Conservation (phyloP, 768 basidiomycete species). For the Paxillus involutus region DNA sequence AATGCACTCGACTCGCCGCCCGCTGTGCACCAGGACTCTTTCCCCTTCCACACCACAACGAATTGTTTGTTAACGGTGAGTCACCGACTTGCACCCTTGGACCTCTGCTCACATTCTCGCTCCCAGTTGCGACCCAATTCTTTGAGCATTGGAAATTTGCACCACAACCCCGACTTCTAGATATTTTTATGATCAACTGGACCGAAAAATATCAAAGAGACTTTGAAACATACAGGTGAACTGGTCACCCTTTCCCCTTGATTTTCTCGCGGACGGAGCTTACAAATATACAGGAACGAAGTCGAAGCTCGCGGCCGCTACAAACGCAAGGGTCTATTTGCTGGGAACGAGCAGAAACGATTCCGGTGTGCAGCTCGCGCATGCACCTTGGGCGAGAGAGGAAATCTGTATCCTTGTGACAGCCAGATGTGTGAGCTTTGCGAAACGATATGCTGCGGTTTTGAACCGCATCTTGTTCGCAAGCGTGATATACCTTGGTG, state of each 20-base stretch:
- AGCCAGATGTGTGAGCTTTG: slow-evolving; percentile 14
- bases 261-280: neutral
- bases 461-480: slow-evolving; percentile 18
- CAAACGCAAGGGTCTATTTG: neutral
- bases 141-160: slow-evolving; percentile 4
- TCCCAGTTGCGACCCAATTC: slow-evolving; percentile 14
- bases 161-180: slow-evolving; percentile 12
- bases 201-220: neutral
- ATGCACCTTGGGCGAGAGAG: slow-evolving; percentile 22
- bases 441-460: slow-evolving; percentile 21
- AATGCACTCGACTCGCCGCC: slow-evolving; percentile 10
- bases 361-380: slow-evolving; percentile 23
- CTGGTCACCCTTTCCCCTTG: neutral
- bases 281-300: slow-evolving; percentile 4
- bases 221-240: slow-evolving; percentile 21
- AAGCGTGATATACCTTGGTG: slow-evolving; percentile 14
- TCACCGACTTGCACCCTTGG: neutral
- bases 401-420: slow-evolving; percentile 15
- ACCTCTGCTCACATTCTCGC: too few relatives aligned
- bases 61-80: slow-evolving; percentile 6
- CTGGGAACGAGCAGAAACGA: slow-evolving; percentile 23
- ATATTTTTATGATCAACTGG: slow-evolving; percentile 24
- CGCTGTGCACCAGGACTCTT: slow-evolving; percentile 17
- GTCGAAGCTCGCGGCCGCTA: slow-evolving; percentile 16
- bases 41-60: slow-evolving; percentile 9